Conservation (phyloP, 1,139 yeast genomes). For the Meyerozyma athensensis region DNA sequence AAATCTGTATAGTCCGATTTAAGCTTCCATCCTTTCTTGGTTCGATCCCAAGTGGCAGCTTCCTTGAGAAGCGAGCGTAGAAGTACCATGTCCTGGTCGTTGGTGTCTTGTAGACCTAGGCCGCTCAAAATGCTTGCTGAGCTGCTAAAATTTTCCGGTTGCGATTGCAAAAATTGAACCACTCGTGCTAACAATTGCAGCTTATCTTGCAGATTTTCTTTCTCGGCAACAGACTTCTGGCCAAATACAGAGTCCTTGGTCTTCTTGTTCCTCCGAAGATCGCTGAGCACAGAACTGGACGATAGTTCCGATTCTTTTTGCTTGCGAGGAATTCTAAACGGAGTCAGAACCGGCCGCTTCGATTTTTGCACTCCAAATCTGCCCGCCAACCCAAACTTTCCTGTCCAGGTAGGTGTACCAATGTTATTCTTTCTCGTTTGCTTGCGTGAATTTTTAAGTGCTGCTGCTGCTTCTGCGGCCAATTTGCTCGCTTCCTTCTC, state of each 20-base stretch:
- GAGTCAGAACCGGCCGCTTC: slow-evolving; percentile 9
- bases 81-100: slow-evolving; percentile 55
- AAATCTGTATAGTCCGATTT: slow-evolving; percentile 45
- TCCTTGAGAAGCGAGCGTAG: slow-evolving; percentile 65
- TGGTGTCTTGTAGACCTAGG: slow-evolving; percentile 41
- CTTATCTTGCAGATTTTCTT: slow-evolving; percentile 14
- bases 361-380: slow-evolving; percentile 26
- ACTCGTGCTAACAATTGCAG: slow-evolving; percentile 33
- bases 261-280: slow-evolving; percentile 8
- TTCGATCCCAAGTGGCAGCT: slow-evolving; percentile 64
- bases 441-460: slow-evolving; percentile 63
- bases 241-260: slow-evolving; percentile 17
- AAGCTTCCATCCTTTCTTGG: slow-evolving; percentile 57
- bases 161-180: slow-evolving; percentile 26
- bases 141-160: slow-evolving; percentile 42
- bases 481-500: slow-evolving; percentile 74
- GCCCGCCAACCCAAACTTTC: slow-evolving; percentile 84
- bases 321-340: slow-evolving; percentile 5
- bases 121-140: slow-evolving; percentile 56
- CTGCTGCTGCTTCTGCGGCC: slow-evolving; percentile 74
- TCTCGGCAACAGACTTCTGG: slow-evolving; percentile 15
- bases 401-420: slow-evolving; percentile 97
- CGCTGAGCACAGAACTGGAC: slow-evolving; percentile 11
- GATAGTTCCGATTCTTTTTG: slow-evolving; percentile 7
- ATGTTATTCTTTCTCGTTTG: slow-evolving; percentile 59